Percentiles rank a stretch among this genome's conserved stretches.
Evolutionary conservation across 2,329 filamentous ascomycete species (phyloP).

Genomic region (Dothistroma pini): DNA sequence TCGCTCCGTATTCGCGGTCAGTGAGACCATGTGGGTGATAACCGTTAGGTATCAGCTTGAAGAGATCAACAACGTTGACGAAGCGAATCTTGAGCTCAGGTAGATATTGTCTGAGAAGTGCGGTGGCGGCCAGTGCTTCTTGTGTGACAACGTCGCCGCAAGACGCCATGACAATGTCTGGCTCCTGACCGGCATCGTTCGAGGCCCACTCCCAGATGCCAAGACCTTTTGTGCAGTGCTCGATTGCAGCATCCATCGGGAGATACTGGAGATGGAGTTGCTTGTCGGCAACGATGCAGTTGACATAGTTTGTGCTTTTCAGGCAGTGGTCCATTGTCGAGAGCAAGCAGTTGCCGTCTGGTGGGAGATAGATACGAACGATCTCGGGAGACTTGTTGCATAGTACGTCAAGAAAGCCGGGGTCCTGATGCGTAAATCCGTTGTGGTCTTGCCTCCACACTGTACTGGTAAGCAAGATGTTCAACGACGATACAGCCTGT

Average conservation of each 20-base stretch:
- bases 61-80: slow-evolving; percentile 76
- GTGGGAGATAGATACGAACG: slow-evolving; percentile 75
- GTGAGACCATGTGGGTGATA: slow-evolving; percentile 72
- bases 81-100: slow-evolving; percentile 72
- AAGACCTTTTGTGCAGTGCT: slow-evolving; percentile 74
- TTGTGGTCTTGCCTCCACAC: slow-evolving; percentile 84
- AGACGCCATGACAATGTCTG: slow-evolving; percentile 71
- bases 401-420: slow-evolving; percentile 74
- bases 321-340: slow-evolving; percentile 75
- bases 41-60: slow-evolving; percentile 67
- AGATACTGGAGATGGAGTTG: slow-evolving; percentile 74
- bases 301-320: slow-evolving; percentile 71
- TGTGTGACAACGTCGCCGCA: slow-evolving; percentile 73
- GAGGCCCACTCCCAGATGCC: slow-evolving; percentile 76
- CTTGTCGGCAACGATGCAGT: slow-evolving; percentile 76
- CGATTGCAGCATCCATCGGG: slow-evolving; percentile 66
- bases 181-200: slow-evolving; percentile 65
- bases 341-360: slow-evolving; percentile 73
- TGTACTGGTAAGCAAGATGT: slow-evolving; percentile 73
- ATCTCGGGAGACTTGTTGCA: slow-evolving; percentile 77
- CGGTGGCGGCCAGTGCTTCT: slow-evolving; percentile 70
- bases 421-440: slow-evolving; percentile 78
- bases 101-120: slow-evolving; percentile 66
- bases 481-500: slow-evolving; percentile 67
- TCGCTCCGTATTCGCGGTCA: slow-evolving; percentile 61